Base-by-base conservation (phyloP, 192 early-diverging fungal genomes). In the Gaertneriomyces sp. region DNA sequence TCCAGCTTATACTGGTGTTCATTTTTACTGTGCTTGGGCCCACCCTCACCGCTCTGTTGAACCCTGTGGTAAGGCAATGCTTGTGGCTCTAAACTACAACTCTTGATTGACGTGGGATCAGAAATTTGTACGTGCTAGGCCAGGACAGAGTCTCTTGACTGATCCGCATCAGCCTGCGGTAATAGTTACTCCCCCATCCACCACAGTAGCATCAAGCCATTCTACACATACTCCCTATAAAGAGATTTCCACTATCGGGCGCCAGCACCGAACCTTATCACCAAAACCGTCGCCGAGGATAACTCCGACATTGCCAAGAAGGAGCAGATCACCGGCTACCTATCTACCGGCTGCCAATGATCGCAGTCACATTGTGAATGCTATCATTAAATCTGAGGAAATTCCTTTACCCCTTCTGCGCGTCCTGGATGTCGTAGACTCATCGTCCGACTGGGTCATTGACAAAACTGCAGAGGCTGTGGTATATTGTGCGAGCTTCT, bases 1-100 rank as follows among this genome's bases (percentile, higher is more conserved):
- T 51, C n/a, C n/a, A 51, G n/a, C n/a, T 51, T n/a, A 20, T 20
- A 51, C 20, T 51, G n/a, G n/a, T 51, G 49, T 51, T 51, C 20
- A 20, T 51, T n/a, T 51, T 51, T n/a, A 20, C 49, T 20, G 49
- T 51, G 49, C 20, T 51, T n/a, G 49, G 49, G 20, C 49, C 49
- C n/a, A 51, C 49, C 5, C 49, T 51, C 6, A 20, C 49, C 20
- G 49, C 49, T 17, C 20, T 51, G 49, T 51, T 51, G 49, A n/a
- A 51, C n/a, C 20, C 49, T 20, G 20, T 51, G 49, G 49, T 51
- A 51, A 51, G 49, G 3, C 20, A 33, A 33, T 33, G 25, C 25
- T 33, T 33, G 25, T 33, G 25, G 25, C 25, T 33, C 25, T 33
- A 33, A 0, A 33, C 25, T 33, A 33, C 25, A 33, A 33, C 25